Conservation (phyloP, 2,329 filamentous ascomycete species). For the Botrytis squamosa region DNA sequence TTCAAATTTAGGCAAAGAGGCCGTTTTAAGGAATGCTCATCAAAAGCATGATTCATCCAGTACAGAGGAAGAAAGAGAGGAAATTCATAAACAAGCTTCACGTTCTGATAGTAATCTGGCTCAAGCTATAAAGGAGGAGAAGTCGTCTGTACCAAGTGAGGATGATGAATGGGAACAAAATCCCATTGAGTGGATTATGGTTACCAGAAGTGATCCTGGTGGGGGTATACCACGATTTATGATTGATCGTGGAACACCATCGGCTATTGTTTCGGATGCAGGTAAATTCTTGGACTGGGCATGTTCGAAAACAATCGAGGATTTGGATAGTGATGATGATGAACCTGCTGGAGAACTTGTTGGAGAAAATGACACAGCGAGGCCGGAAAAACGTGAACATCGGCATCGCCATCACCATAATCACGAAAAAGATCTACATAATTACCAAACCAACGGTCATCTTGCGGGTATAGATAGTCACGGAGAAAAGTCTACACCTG, state of each 20-base stretch:
- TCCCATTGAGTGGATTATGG: constrained; percentile 74
- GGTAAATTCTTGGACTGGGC: constrained; percentile 71
- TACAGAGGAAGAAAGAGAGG: constrained; percentile 20
- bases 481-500: neutral
- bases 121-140: constrained; percentile 39
- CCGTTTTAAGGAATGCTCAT: constrained; percentile 45
- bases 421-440: constrained; percentile 38
- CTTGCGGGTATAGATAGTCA: constrained; percentile 32
- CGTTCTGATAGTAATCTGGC: constrained; percentile 28
- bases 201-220: constrained; percentile 70
- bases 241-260: constrained; percentile 68
- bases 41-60: constrained; percentile 28
- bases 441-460: constrained; percentile 37
- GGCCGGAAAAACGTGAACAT: constrained; percentile 29
- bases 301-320: constrained; percentile 43
- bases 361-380: constrained; percentile 25
- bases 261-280: constrained; percentile 63
- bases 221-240: constrained; percentile 70
- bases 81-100: constrained; percentile 21
- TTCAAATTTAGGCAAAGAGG: constrained; percentile 43
- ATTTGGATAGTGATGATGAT: constrained; percentile 34
- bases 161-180: constrained; percentile 54
- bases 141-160: constrained; percentile 38
- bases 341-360: constrained; percentile 24
- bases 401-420: constrained; percentile 26